Percentiles rank a stretch among this genome's conserved stretches.
Conservation (phyloP, 2,329 filamentous ascomycete genomes). For the Neofusicoccum cordaticola region DNA sequence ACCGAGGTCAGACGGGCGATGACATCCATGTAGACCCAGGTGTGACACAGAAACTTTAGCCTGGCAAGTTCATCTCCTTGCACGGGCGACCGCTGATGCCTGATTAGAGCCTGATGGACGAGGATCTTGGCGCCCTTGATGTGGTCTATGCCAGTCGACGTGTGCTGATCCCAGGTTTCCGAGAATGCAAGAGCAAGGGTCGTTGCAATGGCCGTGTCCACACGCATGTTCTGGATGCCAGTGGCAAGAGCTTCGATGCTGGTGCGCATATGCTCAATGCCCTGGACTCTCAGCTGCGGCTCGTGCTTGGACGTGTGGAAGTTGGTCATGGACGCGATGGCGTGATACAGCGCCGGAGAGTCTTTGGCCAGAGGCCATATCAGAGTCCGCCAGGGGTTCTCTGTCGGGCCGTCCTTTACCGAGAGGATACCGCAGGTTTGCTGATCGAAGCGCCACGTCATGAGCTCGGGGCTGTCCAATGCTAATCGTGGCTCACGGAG, state of each 20-base stretch:
- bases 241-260: conserved; percentile 59
- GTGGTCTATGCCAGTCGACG: conserved; percentile 66
- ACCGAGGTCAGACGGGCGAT: conserved; percentile 65
- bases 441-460: conserved; percentile 62
- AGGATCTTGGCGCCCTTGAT: conserved; percentile 65
- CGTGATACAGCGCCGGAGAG: conserved; percentile 65
- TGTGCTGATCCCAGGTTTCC: conserved; percentile 69
- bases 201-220: conserved; percentile 67
- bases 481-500: conserved; percentile 49
- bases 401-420: conserved; percentile 65
- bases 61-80: conserved; percentile 48
- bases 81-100: conserved; percentile 42
- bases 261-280: conserved; percentile 67
- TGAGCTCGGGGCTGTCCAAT: conserved; percentile 57
- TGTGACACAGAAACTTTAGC: conserved; percentile 67
- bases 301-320: conserved; percentile 63
- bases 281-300: conserved; percentile 57
- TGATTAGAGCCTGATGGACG: conserved; percentile 57
- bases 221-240: conserved; percentile 61
- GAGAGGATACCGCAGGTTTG: conserved; percentile 69
- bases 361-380: conserved; percentile 67
- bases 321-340: conserved; percentile 65
- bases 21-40: conserved; percentile 72
- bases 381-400: conserved; percentile 69
- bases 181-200: conserved; percentile 67